Conservation (phyloP, 257 asterid species). For the Solanum tacnaense region DNA sequence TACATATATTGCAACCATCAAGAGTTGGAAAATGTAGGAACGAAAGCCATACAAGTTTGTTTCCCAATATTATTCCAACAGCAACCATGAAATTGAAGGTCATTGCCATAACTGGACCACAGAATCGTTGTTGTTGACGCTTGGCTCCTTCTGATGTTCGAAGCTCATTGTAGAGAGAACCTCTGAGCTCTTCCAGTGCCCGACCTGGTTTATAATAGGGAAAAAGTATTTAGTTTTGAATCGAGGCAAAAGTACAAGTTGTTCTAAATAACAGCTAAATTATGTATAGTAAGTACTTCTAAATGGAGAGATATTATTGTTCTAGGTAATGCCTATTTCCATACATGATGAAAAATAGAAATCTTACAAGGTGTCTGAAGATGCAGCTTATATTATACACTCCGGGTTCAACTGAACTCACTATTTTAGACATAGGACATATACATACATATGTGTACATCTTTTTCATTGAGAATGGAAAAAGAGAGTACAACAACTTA, state of each 20-base stretch:
- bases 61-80: constrained; percentile 72
- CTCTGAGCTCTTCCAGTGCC: constrained; percentile 74
- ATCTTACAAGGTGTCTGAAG: background rate
- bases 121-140: constrained; percentile 63
- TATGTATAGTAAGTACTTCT: background rate
- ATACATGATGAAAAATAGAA: background rate
- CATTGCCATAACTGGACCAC: constrained; percentile 73
- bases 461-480: background rate
- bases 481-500: background rate
- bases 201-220: constrained; percentile 33
- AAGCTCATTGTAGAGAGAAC: constrained; percentile 58
- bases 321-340: background rate
- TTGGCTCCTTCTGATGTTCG: constrained; percentile 78
- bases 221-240: background rate
- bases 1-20: background rate
- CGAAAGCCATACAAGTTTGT: constrained; percentile 51
- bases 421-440: background rate
- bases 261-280: background rate
- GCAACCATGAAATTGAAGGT: constrained; percentile 79
- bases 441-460: background rate
- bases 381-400: background rate
- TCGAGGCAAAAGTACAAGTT: background rate
- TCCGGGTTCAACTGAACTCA: background rate
- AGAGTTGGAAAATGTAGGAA: background rate
- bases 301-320: background rate